phyloP scores from a whole-genome alignment of 768 basidiomycete genomes.

The Russula earlei region DNA sequence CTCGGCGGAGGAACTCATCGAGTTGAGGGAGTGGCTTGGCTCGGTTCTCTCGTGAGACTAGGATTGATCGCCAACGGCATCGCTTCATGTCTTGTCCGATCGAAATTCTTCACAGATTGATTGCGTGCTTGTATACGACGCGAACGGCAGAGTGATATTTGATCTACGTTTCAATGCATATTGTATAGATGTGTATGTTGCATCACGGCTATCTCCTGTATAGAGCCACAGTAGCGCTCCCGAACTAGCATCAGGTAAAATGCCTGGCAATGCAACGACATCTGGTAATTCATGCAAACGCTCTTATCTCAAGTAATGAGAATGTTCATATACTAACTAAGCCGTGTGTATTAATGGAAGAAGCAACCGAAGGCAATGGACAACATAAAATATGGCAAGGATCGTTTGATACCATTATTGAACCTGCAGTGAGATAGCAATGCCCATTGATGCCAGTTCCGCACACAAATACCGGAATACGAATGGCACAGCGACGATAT shows the following conservation, averaged over 20 bases:
- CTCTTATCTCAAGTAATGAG: too few relatives aligned
- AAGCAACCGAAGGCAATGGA: background rate
- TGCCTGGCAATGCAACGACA: too few relatives aligned
- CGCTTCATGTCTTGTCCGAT: background rate
- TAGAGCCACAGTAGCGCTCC: too few relatives aligned
- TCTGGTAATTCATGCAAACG: too few relatives aligned
- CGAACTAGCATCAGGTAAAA: too few relatives aligned
- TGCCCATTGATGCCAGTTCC: constrained; percentile 98
- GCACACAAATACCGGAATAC: constrained; percentile 92
- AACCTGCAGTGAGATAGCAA: constrained; percentile 78
- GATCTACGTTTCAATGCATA: too few relatives aligned
- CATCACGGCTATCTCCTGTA: too few relatives aligned
- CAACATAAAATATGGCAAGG: background rate
- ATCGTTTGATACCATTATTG: constrained; percentile 21
- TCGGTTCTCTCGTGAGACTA: constrained; percentile 35
- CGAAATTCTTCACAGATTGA: background rate
- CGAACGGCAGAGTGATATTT: background rate
- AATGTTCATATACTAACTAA: too few relatives aligned
- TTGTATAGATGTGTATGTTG: too few relatives aligned
- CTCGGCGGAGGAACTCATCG: constrained; percentile 52
- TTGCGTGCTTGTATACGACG: background rate
- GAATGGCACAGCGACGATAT: constrained; percentile 92
- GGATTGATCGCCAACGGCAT: background rate
- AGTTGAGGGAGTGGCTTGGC: constrained; percentile 64
- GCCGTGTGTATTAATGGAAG: too few relatives aligned